Evolutionary conservation across 306 rosid genomes (phyloP).

Genomic region (Chamaecrista fasciculata): DNA sequence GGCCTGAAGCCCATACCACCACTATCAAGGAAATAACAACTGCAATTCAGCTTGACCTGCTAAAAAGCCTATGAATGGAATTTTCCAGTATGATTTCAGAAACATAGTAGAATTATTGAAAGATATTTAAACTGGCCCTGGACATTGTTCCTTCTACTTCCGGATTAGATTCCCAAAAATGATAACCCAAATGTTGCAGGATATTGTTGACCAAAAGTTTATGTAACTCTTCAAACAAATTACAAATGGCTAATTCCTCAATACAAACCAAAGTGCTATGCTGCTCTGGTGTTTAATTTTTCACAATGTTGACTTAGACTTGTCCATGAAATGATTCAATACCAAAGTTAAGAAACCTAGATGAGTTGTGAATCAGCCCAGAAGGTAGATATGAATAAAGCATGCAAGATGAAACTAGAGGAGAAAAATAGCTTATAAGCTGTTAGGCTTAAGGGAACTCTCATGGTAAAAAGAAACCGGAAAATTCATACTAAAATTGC

Average conservation of each 20-base stretch:
- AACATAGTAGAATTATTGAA: background rate
- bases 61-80: background rate
- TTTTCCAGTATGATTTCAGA: background rate
- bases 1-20: background rate
- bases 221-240: background rate
- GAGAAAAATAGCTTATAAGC: too few relatives aligned
- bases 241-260: too few relatives aligned
- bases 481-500: constrained; percentile 11
- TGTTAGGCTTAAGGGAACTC: background rate
- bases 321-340: too few relatives aligned
- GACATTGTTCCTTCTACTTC: background rate
- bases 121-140: background rate
- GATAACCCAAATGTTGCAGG: background rate
- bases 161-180: background rate
- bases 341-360: too few relatives aligned
- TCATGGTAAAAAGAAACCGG: background rate
- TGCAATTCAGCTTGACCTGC: background rate
- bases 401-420: too few relatives aligned
- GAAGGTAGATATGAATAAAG: too few relatives aligned
- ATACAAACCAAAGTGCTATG: too few relatives aligned
- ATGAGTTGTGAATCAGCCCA: too few relatives aligned
- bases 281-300: too few relatives aligned
- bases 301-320: too few relatives aligned
- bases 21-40: background rate
- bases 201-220: background rate